Conservation (phyloP, 108 stramenopile genomes). For the Cyclotella baltica region DNA sequence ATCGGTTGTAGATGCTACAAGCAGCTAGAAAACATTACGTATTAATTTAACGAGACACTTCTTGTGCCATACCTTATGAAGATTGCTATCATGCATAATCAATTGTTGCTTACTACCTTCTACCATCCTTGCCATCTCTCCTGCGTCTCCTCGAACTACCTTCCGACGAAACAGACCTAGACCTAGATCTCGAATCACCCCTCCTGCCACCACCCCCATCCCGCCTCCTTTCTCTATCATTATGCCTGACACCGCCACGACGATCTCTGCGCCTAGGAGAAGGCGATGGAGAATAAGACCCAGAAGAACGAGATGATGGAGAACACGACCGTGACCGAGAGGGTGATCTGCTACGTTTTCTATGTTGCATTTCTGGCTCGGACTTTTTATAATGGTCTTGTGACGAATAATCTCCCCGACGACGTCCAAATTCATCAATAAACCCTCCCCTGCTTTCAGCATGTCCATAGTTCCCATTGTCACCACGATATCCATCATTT, state of each 20-base stretch:
- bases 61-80: no score
- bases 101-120: neutral
- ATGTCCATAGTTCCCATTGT: neutral
- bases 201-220: neutral
- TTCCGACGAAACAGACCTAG: slow-evolving; percentile 3
- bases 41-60: no score
- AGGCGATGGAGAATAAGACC: slow-evolving; percentile 1
- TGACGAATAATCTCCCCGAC: slow-evolving; percentile 11
- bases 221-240: neutral
- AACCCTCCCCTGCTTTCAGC: slow-evolving; percentile 4
- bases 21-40: no score
- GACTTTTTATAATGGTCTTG: slow-evolving; percentile 2
- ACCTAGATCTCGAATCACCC: slow-evolving; percentile 16
- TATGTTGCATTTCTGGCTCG: neutral
- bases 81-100: no score
- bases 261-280: slow-evolving; percentile 8
- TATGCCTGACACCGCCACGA: neutral
- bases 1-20: no score
- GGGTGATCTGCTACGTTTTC: neutral
- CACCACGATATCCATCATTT: neutral
- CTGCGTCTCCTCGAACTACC: slow-evolving; percentile 5
- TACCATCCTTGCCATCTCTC: slow-evolving; percentile 1
- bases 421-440: slow-evolving; percentile 45
- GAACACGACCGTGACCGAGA: slow-evolving; percentile 6
- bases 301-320: slow-evolving; percentile 2